Percentiles rank a stretch among this genome's conserved stretches.
These are phyloP conservation scores for Rhododendron henanense DNA, from an alignment of 148 eudicot genomes.

Conservation along the genomic window DNA sequence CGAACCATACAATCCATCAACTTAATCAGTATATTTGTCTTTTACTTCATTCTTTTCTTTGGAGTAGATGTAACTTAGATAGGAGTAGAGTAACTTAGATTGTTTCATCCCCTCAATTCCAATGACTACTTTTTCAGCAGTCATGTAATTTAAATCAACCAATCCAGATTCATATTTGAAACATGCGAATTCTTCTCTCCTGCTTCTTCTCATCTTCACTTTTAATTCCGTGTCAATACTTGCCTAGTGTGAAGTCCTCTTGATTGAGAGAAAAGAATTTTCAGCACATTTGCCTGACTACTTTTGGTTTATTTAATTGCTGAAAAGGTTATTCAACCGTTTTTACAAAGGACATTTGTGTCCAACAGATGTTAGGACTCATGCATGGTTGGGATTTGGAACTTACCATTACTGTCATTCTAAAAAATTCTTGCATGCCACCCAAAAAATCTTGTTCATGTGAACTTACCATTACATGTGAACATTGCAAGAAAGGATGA, in stretches of 20 bases:
- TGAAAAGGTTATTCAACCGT: background rate
- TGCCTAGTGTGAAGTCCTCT: background rate
- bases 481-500: slow-evolving; percentile 56
- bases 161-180: background rate
- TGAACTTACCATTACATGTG: slow-evolving; percentile 27
- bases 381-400: background rate
- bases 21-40: background rate
- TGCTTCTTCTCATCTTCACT: background rate
- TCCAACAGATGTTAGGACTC: background rate
- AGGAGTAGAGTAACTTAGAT: background rate
- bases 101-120: background rate
- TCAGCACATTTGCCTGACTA: background rate
- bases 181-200: background rate
- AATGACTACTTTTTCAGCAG: background rate
- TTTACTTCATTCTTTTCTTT: background rate
- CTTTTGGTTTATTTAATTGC: background rate
- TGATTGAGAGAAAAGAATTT: background rate
- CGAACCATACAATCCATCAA: background rate
- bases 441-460: slow-evolving; percentile 33
- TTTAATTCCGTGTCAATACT: background rate
- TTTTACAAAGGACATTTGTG: background rate
- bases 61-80: background rate
- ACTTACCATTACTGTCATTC: slow-evolving; percentile 33
- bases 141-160: background rate
- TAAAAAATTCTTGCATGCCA: slow-evolving; percentile 26